Evolutionary conservation across 2,329 filamentous ascomycete species (phyloP), one percentile per base, ranked within the genome.

Genomic region (Didymella glomerata): DNA sequence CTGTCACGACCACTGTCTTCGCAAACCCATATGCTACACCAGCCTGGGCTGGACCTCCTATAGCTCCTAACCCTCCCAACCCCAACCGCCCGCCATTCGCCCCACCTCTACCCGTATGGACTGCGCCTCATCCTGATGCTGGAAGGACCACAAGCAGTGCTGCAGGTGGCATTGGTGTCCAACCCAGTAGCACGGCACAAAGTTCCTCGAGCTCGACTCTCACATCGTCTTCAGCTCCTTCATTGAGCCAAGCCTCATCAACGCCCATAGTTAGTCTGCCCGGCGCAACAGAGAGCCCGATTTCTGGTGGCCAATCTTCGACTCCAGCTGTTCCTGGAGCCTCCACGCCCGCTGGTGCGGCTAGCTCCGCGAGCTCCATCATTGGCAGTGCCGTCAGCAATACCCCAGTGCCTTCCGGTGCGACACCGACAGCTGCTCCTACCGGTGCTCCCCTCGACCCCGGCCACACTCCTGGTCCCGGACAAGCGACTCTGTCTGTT

Each of bases 401-500:
- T 9, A 13, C 9, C 11, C 32, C 50, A 34, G 46, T 24, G 8
- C 16, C 56, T 41, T 54, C 56, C 20, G 48, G 8, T 38, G 9
- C 36, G 9, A 20, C 22, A 9, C 27, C 48, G 4, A 16, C 48
- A 9, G 9, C 36, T 7, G 41, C 48, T 20, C 30, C 44, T 25
- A 45, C 30, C 30, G 40, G 40, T 10, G 38, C 57, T 48, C 49
- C 45, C 24, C 36, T 54, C 32, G 42, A 56, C 7, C 53, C 53
- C n/a, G 54, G 50, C 30, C 71, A 68, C 46, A 55, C 50, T 6
- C 55, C 68, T 36, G 74, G 75, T 13, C 44, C 40, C 11, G 51
- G 52, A 28, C 71, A 77, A 48, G 72, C 71, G 10, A 62, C 62
- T 18, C 64, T 75, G 27, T 63, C 62, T 11, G 54, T 62, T 16